Percentiles rank a stretch among this genome's conserved stretches.
These are phyloP conservation scores for Colletotrichum sp. DNA, from an alignment of 2,329 filamentous ascomycete genomes.

Conservation along the genomic window DNA sequence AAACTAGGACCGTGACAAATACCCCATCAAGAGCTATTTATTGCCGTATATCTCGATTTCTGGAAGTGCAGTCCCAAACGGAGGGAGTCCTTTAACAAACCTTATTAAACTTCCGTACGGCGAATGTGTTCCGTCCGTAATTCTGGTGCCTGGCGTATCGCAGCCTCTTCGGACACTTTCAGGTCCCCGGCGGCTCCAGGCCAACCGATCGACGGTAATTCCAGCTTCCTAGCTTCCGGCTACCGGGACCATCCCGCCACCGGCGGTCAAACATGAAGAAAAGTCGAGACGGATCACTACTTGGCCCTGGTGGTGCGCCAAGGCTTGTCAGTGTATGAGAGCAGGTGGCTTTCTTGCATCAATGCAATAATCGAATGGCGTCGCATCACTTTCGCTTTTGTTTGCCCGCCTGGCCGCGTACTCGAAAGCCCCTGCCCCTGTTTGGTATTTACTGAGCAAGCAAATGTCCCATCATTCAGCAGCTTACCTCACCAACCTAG, in stretches of 20 bases:
- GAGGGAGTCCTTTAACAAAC: not conserved
- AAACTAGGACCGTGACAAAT: not conserved
- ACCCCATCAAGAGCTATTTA: not conserved
- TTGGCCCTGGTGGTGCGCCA: not conserved
- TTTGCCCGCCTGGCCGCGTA: not conserved
- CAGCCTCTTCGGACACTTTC: not conserved
- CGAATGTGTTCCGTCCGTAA: not conserved
- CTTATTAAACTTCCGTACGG: not conserved
- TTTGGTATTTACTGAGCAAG: not conserved
- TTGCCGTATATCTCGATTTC: not conserved
- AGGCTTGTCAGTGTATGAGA: not conserved
- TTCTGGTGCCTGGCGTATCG: not conserved
- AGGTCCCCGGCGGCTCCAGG: not conserved
- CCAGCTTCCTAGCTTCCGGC: not conserved
- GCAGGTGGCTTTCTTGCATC: not conserved
- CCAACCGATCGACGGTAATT: not conserved
- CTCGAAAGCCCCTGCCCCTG: not conserved
- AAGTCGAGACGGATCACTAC: not conserved
- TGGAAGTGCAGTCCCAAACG: not conserved
- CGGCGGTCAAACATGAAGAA: not conserved
- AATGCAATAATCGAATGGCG: not conserved
- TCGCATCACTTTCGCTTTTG: not conserved
- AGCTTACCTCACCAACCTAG: not conserved
- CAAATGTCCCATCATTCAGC: not conserved
- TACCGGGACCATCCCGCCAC: not conserved